Evolutionary conservation across 352 stramenopile genomes (phyloP).

Genomic region (Elongisporangium prolatum): DNA sequence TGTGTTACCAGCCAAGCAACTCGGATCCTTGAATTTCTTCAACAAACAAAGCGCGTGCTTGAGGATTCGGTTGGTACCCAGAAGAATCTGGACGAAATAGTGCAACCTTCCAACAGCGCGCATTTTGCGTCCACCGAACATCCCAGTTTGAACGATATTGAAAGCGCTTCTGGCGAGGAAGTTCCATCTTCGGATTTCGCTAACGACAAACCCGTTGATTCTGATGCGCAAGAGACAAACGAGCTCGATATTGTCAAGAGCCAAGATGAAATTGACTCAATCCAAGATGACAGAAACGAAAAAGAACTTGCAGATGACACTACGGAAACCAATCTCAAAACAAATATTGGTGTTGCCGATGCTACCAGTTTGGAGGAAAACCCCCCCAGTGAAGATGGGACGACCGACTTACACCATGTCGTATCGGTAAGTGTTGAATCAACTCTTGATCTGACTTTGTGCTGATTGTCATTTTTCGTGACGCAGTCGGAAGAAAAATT

Average conservation of each 20-base stretch:
- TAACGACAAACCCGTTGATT: neutral
- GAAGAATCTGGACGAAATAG: slow-evolving; percentile 5
- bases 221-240: neutral
- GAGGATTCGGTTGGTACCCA: slow-evolving; percentile 27
- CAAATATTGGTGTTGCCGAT: neutral
- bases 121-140: neutral
- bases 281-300: neutral
- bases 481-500: slow-evolving; percentile 51
- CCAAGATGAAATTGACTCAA: neutral
- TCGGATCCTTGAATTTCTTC: slow-evolving; percentile 59
- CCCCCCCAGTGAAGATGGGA: neutral
- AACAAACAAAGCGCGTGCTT: slow-evolving; percentile 54
- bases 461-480: neutral
- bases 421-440: slow-evolving; percentile 4
- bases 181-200: neutral
- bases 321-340: neutral
- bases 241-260: neutral
- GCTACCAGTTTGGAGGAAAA: neutral
- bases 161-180: neutral
- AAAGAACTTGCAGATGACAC: neutral
- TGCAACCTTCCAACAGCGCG: neutral
- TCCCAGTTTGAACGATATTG: neutral
- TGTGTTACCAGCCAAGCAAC: slow-evolving; percentile 48
- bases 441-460: neutral
- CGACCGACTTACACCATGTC: neutral